These are phyloP conservation scores for Aplosporella prunicola DNA, from an alignment of 2,329 filamentous ascomycete species.

Conservation along the genomic window DNA sequence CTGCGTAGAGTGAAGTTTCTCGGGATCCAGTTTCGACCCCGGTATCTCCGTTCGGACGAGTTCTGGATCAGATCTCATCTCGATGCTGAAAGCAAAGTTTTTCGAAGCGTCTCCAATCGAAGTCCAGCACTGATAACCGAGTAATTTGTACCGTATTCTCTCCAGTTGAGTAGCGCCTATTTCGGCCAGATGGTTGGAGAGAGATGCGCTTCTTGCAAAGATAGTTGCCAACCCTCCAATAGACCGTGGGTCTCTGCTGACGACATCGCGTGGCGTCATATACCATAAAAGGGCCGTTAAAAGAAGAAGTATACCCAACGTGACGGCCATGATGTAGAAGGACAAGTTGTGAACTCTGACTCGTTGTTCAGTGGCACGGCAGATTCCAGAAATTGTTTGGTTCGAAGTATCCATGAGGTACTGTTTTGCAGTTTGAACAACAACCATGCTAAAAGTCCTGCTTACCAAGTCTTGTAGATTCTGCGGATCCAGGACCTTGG, in stretches of 20 bases:
- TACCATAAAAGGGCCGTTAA: not conserved
- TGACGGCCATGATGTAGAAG: not conserved
- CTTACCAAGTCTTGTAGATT: not conserved
- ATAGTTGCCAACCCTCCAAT: not conserved
- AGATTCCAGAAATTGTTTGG: not conserved
- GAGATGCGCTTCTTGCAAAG: not conserved
- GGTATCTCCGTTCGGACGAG: too few species aligned
- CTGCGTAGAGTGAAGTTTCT: not conserved
- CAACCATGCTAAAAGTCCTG: not conserved
- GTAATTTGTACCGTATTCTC: too few species aligned
- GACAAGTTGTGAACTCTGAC: not conserved
- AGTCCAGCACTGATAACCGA: too few species aligned
- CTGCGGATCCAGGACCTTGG: not conserved
- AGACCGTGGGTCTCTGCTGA: not conserved
- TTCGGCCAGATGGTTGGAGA: not conserved
- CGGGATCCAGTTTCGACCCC: too few species aligned
- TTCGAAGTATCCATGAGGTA: not conserved
- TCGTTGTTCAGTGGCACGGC: not conserved
- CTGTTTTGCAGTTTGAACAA: not conserved
- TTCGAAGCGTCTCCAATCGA: too few species aligned
- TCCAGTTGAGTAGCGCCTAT: too few species aligned
- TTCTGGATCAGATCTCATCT: too few species aligned
- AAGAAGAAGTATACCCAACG: not conserved
- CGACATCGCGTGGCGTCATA: not conserved
- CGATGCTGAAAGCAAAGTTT: too few species aligned